Conservation (phyloP, 176 grass and related monocot genomes). For the Pontederia paniculata region DNA sequence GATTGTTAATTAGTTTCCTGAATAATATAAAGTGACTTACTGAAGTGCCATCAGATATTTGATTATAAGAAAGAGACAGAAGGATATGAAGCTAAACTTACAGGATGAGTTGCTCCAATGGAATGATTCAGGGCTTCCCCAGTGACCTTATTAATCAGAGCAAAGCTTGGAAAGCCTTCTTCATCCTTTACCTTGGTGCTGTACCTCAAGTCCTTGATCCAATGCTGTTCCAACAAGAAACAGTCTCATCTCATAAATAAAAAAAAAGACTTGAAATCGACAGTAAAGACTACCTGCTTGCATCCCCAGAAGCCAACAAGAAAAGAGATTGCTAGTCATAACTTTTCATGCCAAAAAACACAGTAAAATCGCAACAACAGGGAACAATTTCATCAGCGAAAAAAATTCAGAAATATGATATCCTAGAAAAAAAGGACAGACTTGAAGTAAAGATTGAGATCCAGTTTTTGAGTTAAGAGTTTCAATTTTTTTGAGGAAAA, state of each 20-base stretch:
- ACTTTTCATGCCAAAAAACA: no score
- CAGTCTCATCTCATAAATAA: neutral
- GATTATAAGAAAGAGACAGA: no score
- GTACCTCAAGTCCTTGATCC: conserved; percentile 64
- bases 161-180: conserved; percentile 47
- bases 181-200: conserved; percentile 62
- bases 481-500: neutral
- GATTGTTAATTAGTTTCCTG: no score
- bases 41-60: no score
- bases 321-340: neutral
- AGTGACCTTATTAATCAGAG: conserved; percentile 71
- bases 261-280: neutral
- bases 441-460: no score
- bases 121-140: conserved; percentile 78
- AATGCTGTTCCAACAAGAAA: conserved; percentile 37
- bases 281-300: neutral
- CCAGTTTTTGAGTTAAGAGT: no score
- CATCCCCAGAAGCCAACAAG: neutral
- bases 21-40: no score
- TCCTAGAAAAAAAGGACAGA: no score
- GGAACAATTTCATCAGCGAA: no score
- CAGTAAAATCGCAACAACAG: no score
- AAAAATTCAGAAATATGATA: no score
- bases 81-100: conserved; percentile 3
- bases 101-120: conserved; percentile 63